Conservation (phyloP, 306 rosid species). For the Glycine soja region DNA sequence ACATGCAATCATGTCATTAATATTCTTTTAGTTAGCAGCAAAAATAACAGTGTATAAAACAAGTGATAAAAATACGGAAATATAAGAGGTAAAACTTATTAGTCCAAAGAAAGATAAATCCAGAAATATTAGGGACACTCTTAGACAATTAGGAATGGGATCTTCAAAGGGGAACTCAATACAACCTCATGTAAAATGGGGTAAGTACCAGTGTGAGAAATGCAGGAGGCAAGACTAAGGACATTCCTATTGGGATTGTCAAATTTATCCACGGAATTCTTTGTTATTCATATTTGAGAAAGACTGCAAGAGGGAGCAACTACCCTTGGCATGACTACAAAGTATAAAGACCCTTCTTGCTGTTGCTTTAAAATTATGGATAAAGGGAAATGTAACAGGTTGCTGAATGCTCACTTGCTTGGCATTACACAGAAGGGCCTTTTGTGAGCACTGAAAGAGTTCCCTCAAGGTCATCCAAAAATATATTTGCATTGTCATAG, state of each 20-base stretch:
- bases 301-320: conserved; percentile 11
- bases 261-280: conserved; percentile 29
- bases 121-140: conserved; percentile 16
- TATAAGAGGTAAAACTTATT: conserved; percentile 8
- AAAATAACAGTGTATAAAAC: conserved; percentile 34
- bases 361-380: conserved; percentile 35
- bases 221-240: not conserved
- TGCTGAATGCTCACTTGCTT: conserved; percentile 29
- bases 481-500: conserved; percentile 29
- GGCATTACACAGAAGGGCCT: conserved; percentile 13
- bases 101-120: conserved; percentile 19
- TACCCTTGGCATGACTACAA: conserved; percentile 21
- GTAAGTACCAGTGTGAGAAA: not conserved
- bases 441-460: conserved; percentile 25
- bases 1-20: conserved; percentile 5
- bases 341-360: conserved; percentile 17
- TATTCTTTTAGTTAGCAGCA: conserved; percentile 35
- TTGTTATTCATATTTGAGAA: conserved; percentile 22
- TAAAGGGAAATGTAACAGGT: conserved; percentile 12
- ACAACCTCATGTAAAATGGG: not conserved
- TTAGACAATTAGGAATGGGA: conserved; percentile 11
- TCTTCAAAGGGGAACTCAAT: conserved; percentile 21
- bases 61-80: not conserved
- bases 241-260: not conserved
- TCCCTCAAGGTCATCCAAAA: conserved; percentile 36